Base-by-base conservation (phyloP, 2,329 filamentous ascomycete species). In the Acephala macrosclerotiorum region DNA sequence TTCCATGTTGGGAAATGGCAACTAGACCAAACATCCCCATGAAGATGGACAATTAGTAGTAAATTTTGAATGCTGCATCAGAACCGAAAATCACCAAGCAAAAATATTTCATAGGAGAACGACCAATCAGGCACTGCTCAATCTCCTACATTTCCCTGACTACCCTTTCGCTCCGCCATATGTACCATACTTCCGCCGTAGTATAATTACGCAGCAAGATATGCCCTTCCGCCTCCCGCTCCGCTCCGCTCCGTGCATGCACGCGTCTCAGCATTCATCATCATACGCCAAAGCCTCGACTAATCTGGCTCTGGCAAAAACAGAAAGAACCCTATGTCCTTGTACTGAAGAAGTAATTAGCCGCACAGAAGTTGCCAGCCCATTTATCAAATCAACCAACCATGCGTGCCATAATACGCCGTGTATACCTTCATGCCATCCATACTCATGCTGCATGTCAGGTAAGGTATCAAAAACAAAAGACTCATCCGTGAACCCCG, bases 61-160 rank as follows among this genome's bases (percentile, higher is more conserved):
- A 33, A 9, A 33, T 9, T 33, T 9, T 9, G 9, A 33, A 4
- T 33, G 4, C 29, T 33, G 29, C 29, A 33, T 33, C 4, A 9
- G 29, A 33, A 33, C 29, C 29, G 29, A 33, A 9, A 33, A 33
- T 33, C 29, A 33, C 29, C 4, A 33, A 33, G 29, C 29, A 33
- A 9, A 4, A 33, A 33, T 33, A 5, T 9, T 9, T 33, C 29
- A 33, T 9, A 33, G 9, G 29, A 4, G 4, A 33, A 33, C 29
- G 29, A 33, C 4, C 29, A 33, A 49, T 25, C 22, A 40, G 55
- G 33, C 59, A 36, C 53, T 25, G 25, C 58, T 58, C 42, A 40
- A 49, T 40, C 49, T 36, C 58, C 12, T 55, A 45, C 56, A 64
- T 60, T 64, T 36, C 26, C 47, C 56, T 47, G 59, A 35, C 47